These are phyloP conservation scores for Sesbania bispinosa DNA, from an alignment of 306 rosid species.

Conservation along the genomic window DNA sequence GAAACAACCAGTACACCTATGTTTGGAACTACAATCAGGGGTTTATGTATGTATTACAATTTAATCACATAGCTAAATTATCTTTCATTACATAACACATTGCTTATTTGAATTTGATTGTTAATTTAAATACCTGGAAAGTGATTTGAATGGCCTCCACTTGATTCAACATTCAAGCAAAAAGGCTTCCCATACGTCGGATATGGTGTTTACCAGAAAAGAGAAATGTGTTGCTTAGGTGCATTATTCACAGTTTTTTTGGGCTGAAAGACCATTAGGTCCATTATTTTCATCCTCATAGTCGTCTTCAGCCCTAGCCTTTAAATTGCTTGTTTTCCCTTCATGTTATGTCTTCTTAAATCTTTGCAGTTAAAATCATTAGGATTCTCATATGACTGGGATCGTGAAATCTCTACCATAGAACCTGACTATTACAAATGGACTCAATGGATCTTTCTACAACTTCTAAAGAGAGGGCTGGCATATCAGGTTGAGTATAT, in stretches of 20 bases:
- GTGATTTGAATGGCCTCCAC: slow-evolving; percentile 15
- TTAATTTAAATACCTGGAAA: not conserved
- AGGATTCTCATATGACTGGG: slow-evolving; percentile 98
- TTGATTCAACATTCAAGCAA: no score
- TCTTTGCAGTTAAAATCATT: slow-evolving; percentile 81
- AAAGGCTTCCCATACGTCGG: no score
- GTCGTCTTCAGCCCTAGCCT: not conserved
- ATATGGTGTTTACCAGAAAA: no score
- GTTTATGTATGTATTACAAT: not conserved
- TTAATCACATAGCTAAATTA: not conserved
- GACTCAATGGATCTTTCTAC: slow-evolving; percentile 99
- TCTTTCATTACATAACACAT: no score
- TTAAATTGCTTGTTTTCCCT: slow-evolving; percentile 22
- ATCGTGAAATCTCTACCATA: slow-evolving; percentile 89
- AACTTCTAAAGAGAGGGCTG: slow-evolving; percentile 83
- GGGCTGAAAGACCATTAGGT: no score
- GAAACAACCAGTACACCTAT: not conserved
- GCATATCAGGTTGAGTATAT: slow-evolving; percentile 79
- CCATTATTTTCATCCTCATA: no score
- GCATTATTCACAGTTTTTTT: no score
- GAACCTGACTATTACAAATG: slow-evolving; percentile 94
- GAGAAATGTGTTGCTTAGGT: no score
- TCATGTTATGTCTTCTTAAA: slow-evolving; percentile 26
- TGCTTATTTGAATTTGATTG: slow-evolving; percentile 25
- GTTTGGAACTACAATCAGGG: not conserved